A percentile compares a stretch with the other conserved stretches of the same genome.
phyloP scores from a whole-genome alignment of 2,329 filamentous ascomycete genomes.

The Fusarium duplospermum region DNA sequence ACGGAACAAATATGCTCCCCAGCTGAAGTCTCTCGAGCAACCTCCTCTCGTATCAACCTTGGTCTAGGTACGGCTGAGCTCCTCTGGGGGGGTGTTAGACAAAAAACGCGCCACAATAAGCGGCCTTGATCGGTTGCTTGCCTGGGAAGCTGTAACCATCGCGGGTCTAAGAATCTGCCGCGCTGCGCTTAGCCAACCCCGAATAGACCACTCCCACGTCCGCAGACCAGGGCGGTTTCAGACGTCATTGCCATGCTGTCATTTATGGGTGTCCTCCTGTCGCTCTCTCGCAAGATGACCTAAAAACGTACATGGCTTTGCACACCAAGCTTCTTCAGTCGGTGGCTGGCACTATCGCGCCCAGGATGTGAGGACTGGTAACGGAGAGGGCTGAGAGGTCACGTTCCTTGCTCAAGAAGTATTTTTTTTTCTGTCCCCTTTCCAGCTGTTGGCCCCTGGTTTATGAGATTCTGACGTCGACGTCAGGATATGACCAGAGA shows the following conservation, averaged over 20 bases:
- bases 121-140: neutral
- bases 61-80: neutral
- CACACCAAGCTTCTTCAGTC: neutral
- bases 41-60: neutral
- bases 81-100: neutral
- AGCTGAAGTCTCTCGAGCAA: neutral
- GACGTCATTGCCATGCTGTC: neutral
- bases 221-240: neutral
- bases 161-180: neutral
- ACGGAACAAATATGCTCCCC: neutral
- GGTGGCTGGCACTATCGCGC: neutral
- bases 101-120: neutral
- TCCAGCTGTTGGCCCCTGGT: neutral
- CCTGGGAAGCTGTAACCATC: neutral
- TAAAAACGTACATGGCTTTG: slow-evolving; percentile 2
- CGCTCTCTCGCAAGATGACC: neutral
- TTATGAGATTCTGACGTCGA: neutral
- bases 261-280: neutral
- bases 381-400: neutral
- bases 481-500: neutral
- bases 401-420: neutral
- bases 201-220: neutral
- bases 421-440: neutral
- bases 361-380: neutral
- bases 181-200: neutral